Percentiles rank a stretch among this genome's conserved stretches.
These are phyloP conservation scores for Cutaneotrichosporon sp. DNA, from an alignment of 1,284 basidiomycete species.

Conservation along the genomic window DNA sequence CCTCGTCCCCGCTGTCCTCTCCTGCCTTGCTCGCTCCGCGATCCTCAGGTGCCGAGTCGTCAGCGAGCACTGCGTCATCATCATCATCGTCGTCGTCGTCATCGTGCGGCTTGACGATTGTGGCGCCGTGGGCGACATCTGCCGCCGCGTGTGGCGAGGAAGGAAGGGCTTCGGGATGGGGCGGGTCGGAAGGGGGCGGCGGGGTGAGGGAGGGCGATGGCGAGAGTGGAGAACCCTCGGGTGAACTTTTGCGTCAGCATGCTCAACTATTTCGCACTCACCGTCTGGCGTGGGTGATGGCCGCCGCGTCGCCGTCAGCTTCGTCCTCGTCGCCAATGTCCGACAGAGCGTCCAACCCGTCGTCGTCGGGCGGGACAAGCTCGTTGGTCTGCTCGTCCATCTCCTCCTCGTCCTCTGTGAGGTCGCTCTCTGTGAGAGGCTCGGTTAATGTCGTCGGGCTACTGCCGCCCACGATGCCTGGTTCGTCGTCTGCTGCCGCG, in stretches of 20 bases:
- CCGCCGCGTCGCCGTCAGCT: conserved; percentile 7
- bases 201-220: conserved; percentile 34
- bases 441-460: conserved; percentile 29
- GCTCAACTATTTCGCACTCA: background rate
- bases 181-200: conserved; percentile 29
- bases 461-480: conserved; percentile 25
- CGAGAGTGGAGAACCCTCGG: conserved; percentile 15
- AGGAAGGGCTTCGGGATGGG: conserved; percentile 22
- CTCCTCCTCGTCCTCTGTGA: conserved; percentile 32
- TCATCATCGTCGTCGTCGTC: background rate
- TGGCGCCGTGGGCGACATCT: conserved; percentile 5
- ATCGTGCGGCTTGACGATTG: background rate
- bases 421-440: conserved; percentile 29
- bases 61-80: conserved; percentile 5
- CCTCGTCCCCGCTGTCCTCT: conserved; percentile 5
- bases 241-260: conserved; percentile 9
- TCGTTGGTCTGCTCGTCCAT: conserved; percentile 1
- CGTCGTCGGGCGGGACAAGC: conserved; percentile 14
- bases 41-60: background rate
- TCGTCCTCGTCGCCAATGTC: conserved; percentile 14
- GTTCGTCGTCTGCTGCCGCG: conserved; percentile 7
- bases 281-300: background rate
- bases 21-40: background rate
- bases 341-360: conserved; percentile 14
- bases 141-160: conserved; percentile 17